Conservation (phyloP, 768 basidiomycete genomes). For the Piloderma croceum region DNA sequence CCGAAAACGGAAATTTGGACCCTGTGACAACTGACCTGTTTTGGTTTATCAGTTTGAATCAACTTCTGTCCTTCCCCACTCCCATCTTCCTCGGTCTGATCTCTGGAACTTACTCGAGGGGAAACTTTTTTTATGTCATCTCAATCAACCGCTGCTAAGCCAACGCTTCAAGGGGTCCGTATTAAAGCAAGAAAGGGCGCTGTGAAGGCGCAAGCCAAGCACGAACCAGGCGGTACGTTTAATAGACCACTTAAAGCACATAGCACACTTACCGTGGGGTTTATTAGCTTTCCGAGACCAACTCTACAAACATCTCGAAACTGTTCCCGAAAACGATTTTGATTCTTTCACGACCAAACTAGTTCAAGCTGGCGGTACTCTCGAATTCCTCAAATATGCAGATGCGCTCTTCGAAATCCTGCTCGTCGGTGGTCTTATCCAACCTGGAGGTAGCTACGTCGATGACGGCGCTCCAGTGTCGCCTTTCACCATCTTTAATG, state of each 20-base stretch:
- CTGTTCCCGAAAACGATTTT: conserved; percentile 73
- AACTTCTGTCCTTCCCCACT: no score
- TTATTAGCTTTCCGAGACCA: conserved; percentile 84
- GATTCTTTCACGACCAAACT: conserved; percentile 79
- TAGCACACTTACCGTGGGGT: background rate
- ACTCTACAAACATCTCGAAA: conserved; percentile 86
- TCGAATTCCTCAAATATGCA: conserved; percentile 97
- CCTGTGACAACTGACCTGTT: no score
- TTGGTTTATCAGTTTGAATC: no score
- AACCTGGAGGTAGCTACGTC: conserved; percentile 89
- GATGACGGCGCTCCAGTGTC: conserved; percentile 82
- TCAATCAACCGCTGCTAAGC: conserved; percentile 77
- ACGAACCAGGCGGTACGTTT: conserved; percentile 71
- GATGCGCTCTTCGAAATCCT: conserved; percentile 95
- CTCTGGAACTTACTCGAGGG: no score
- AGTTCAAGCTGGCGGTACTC: conserved; percentile 83
- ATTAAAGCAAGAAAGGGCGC: conserved; percentile 91
- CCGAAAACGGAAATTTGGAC: no score
- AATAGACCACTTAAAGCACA: background rate
- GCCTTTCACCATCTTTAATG: conserved; percentile 84
- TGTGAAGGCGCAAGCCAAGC: conserved; percentile 88
- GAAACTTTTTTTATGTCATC: conserved; percentile 83
- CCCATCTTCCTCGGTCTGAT: no score
- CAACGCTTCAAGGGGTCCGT: conserved; percentile 88
- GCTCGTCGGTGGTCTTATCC: conserved; percentile 91